Conservation (phyloP, 1,284 basidiomycete species). For the Melampsora americana region DNA sequence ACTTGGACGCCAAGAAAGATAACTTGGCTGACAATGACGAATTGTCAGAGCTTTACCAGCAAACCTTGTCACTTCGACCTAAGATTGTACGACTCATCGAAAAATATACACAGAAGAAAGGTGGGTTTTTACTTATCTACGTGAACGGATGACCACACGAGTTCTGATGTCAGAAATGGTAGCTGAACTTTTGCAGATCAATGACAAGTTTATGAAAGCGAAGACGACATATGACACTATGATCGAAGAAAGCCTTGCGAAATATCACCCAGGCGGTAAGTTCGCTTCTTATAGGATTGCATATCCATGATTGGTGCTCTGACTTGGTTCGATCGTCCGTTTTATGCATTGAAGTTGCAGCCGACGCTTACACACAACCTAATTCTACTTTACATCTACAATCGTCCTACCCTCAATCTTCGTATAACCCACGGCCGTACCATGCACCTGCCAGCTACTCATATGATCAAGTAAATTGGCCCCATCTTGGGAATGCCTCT, state of each 20-base stretch:
- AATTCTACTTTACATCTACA: slow-evolving; percentile 16
- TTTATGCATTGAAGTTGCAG: slow-evolving; percentile 16
- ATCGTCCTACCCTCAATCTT: slow-evolving; percentile 6
- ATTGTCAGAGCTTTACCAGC: slow-evolving; percentile 88
- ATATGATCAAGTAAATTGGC: slow-evolving; percentile 23
- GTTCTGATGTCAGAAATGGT: background rate
- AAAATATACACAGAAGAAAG: slow-evolving; percentile 87
- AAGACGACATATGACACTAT: slow-evolving; percentile 51
- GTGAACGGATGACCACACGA: background rate
- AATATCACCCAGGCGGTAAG: slow-evolving; percentile 42
- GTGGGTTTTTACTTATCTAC: slow-evolving; percentile 58
- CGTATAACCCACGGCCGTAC: slow-evolving; percentile 4
- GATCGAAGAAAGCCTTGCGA: slow-evolving; percentile 45
- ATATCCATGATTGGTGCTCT: background rate
- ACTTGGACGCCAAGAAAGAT: slow-evolving; percentile 68
- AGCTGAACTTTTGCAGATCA: slow-evolving; percentile 50
- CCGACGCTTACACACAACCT: slow-evolving; percentile 39
- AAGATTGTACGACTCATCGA: slow-evolving; percentile 96
- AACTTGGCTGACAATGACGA: slow-evolving; percentile 91
- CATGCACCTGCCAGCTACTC: slow-evolving; percentile 34
- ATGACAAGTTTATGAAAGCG: slow-evolving; percentile 50
- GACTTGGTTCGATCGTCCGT: background rate
- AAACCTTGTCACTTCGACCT: slow-evolving; percentile 79
- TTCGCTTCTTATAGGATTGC: background rate
- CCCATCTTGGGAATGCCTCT: background rate